Evolutionary conservation across 441 rosid species (phyloP), one percentile per base, ranked within the genome.

Genomic region (Adansonia gregorii): DNA sequence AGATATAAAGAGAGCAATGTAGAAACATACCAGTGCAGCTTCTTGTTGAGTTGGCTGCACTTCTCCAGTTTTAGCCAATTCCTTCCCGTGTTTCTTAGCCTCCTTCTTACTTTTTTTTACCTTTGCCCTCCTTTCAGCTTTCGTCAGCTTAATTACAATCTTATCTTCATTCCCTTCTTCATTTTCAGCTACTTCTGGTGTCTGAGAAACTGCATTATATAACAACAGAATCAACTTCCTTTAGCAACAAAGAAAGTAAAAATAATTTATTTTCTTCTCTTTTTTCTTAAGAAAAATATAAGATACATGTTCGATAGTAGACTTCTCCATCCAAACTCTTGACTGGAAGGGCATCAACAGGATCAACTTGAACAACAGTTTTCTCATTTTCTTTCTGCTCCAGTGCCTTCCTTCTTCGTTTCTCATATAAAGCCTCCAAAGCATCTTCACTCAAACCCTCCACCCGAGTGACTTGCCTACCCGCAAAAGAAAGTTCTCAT

Each of bases 341-440:
- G 68, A 96, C 87, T 5, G 98, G 99, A 49, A 96, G 93, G 6
- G 92, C 88, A 73, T 95, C 98, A 52, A 92, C 92, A 61, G 87
- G 90, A 80, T 91, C 95, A 77, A 90, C 87, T 67, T 79, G 76
- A 51, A 78, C 77, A 78, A 20, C 87, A 20, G 49, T 70, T 15
- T 78, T 81, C 83, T 67, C 92, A 48, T 82, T 85, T 61, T 82
- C 91, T 71, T 90, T 85, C 81, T 75, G 64, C 54, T 52, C 74
- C 7, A 55, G 72, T 20, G 76, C 60, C 85, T 82, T 90, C 83
- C 72, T 85, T 74, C 78, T 77, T 64, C 90, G 80, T 79, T 83
- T 88, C 88, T 92, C 91, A 72, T 93, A 93, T 52, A 81, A 79
- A 64, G 93, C 95, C 80, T 96, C 97, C 81, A 91, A 81, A 58